These are phyloP conservation scores for Wallacemonas collosoma DNA, from an alignment of 208 protist genomes.

Conservation along the genomic window DNA sequence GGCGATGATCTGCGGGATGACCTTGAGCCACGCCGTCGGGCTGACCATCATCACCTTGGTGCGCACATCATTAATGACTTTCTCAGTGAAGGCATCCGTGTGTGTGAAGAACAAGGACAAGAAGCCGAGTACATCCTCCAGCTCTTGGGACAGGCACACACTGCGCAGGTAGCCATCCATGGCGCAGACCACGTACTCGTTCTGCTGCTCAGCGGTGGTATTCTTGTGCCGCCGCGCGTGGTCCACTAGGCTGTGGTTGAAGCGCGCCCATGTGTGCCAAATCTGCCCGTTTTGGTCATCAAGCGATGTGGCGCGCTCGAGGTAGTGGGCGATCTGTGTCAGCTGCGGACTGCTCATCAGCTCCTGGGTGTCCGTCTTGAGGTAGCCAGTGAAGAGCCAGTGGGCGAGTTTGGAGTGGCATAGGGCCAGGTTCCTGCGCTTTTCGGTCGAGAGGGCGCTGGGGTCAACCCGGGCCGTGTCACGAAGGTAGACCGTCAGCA, in stretches of 20 bases:
- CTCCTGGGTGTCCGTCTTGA: conserved; percentile 21
- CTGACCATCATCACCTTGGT: conserved; percentile 91
- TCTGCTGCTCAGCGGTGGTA: conserved; percentile 33
- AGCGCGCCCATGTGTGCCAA: conserved; percentile 97
- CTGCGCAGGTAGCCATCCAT: conserved; percentile 96
- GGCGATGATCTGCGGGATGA: conserved; percentile 99
- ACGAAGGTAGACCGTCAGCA: conserved; percentile 70
- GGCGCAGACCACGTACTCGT: conserved; percentile 75
- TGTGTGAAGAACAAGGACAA: conserved; percentile 98
- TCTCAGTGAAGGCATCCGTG: conserved; percentile 24
- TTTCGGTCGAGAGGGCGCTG: conserved; percentile 8
- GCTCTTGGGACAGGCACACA: conserved; percentile 75
- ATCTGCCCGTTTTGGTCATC: conserved; percentile 96
- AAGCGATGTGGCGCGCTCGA: conserved; percentile 76
- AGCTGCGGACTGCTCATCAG: conserved; percentile 10
- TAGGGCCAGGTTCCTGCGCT: conserved; percentile 57
- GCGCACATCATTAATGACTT: conserved; percentile 18
- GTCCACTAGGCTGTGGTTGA: conserved; percentile 91
- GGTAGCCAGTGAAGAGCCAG: conserved; percentile 61
- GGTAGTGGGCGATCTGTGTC: conserved; percentile 53
- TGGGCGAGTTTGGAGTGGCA: conserved; percentile 86
- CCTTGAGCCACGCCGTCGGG: conserved; percentile 99
- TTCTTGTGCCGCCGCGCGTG: conserved; percentile 28
- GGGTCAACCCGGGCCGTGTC: conserved; percentile 41
- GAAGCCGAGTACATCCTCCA: conserved; percentile 98